Conservation (phyloP, 73 alveolate species). For the Paramecium primaurelia region DNA sequence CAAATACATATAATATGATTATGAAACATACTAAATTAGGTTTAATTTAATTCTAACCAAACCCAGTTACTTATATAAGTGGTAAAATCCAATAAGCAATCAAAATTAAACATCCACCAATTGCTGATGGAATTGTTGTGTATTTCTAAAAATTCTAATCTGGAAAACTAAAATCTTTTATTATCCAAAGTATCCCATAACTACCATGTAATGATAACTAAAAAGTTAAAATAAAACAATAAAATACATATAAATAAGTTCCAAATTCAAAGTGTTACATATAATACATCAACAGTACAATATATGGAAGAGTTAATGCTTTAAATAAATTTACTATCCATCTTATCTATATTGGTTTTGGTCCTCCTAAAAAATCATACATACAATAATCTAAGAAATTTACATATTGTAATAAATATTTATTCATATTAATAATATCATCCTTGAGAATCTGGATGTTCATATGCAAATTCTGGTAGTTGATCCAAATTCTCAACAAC, state of each 20-base stretch:
- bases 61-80: slow-evolving; percentile 57
- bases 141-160: slow-evolving; percentile 79
- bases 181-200: slow-evolving; percentile 92
- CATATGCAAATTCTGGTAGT: slow-evolving; percentile 70
- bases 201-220: slow-evolving; percentile 91
- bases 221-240: neutral
- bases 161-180: slow-evolving; percentile 91
- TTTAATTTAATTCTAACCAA: slow-evolving; percentile 58
- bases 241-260: slow-evolving; percentile 72
- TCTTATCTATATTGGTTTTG: slow-evolving; percentile 60
- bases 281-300: slow-evolving; percentile 79
- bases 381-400: neutral
- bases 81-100: slow-evolving; percentile 71
- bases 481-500: slow-evolving; percentile 59
- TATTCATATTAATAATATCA: slow-evolving; percentile 40
- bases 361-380: slow-evolving; percentile 74
- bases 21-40: slow-evolving; percentile 45
- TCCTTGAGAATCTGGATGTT: slow-evolving; percentile 65
- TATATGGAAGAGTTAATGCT: slow-evolving; percentile 61
- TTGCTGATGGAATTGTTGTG: slow-evolving; percentile 61
- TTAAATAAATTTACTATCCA: slow-evolving; percentile 71
- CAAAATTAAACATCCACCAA: slow-evolving; percentile 55
- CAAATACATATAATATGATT: slow-evolving; percentile 8
- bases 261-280: slow-evolving; percentile 87
- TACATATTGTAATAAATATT: slow-evolving; percentile 17